Evolutionary conservation across 139 green algal species (phyloP).

Genomic region (Marvania coccoides): DNA sequence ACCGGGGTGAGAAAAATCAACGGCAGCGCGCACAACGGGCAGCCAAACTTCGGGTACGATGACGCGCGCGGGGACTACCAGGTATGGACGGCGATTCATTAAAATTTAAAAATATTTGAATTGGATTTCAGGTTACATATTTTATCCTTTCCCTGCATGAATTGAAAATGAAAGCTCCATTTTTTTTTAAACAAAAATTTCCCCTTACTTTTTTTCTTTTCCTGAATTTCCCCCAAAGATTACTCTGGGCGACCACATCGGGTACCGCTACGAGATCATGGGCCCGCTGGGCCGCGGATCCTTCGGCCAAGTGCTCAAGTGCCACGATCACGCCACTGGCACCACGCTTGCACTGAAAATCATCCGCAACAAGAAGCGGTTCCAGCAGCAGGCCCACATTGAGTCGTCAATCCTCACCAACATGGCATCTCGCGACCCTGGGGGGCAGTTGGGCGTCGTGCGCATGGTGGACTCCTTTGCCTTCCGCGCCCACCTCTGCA

Average conservation of each 20-base stretch:
- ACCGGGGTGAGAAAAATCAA: neutral
- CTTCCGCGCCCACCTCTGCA: constrained; percentile 82
- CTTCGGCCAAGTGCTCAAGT: constrained; percentile 89
- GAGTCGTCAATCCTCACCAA: constrained; percentile 85
- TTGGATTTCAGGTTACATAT: too few relatives aligned
- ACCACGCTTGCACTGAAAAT: constrained; percentile 78
- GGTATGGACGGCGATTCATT: neutral
- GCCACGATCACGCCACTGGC: constrained; percentile 27
- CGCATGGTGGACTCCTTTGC: constrained; percentile 85
- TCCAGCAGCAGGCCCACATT: constrained; percentile 69
- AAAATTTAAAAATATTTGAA: too few relatives aligned
- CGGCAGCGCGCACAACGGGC: too few relatives aligned
- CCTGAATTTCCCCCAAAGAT: too few relatives aligned
- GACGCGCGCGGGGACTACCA: constrained; percentile 6
- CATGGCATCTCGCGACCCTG: constrained; percentile 70
- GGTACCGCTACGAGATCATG: constrained; percentile 53
- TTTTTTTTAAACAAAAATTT: too few relatives aligned
- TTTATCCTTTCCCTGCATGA: too few relatives aligned
- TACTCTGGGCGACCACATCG: constrained; percentile 20
- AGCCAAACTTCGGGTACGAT: neutral
- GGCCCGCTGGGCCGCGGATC: constrained; percentile 81
- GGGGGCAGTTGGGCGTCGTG: constrained; percentile 73
- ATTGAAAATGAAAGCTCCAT: too few relatives aligned
- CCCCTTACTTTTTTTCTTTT: too few relatives aligned
- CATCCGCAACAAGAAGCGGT: constrained; percentile 94